phyloP scores from a whole-genome alignment of 2,329 filamentous ascomycete genomes.

The Aspergillus aculeatus region DNA sequence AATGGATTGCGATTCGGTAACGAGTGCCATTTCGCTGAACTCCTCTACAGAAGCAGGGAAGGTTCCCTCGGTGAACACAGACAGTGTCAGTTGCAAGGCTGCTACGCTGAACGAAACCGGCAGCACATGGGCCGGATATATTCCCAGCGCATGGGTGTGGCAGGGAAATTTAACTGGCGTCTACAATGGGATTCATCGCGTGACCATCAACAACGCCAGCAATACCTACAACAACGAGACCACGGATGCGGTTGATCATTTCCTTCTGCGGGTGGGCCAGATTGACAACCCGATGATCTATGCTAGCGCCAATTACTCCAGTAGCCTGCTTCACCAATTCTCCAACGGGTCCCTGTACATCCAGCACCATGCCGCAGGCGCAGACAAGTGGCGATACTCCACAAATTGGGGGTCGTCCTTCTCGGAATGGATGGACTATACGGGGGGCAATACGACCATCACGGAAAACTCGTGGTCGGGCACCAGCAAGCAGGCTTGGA shows the following conservation, averaged over 20 bases:
- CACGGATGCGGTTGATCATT: constrained; percentile 55
- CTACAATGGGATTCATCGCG: constrained; percentile 58
- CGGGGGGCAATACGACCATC: constrained; percentile 51
- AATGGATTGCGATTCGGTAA: constrained; percentile 59
- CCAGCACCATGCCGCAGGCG: constrained; percentile 58
- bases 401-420: constrained; percentile 61
- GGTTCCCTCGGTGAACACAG: constrained; percentile 43
- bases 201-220: constrained; percentile 56
- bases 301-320: constrained; percentile 58
- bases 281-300: constrained; percentile 60
- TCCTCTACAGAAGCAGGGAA: constrained; percentile 52
- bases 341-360: constrained; percentile 47
- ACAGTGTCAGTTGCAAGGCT: constrained; percentile 46
- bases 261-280: constrained; percentile 60
- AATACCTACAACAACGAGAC: constrained; percentile 41
- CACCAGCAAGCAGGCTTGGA: constrained; percentile 56
- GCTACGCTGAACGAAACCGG: constrained; percentile 31
- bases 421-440: constrained; percentile 58
- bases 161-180: constrained; percentile 54
- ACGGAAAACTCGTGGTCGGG: constrained; percentile 54
- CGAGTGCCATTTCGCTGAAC: constrained; percentile 48
- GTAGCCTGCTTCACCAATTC: constrained; percentile 49
- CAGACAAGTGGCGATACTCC: constrained; percentile 61
- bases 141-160: constrained; percentile 56
- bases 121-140: constrained; percentile 46